Base-by-base conservation (phyloP, 495 filamentous ascomycete species). In the Hypomontagnella monticulosa region DNA sequence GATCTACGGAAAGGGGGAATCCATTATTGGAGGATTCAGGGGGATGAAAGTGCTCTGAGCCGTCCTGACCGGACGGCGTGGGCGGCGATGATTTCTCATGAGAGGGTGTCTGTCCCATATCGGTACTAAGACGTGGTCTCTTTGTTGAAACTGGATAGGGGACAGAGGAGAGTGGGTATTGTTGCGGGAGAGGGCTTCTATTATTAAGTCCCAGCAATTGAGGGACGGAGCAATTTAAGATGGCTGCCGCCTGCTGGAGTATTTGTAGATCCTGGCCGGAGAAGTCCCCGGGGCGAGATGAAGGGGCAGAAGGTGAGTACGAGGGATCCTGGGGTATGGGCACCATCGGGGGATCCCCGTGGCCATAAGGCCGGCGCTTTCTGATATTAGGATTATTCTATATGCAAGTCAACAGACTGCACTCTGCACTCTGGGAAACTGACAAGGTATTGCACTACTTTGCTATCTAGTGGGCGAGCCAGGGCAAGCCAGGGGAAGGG, bases 361-460 rank as follows among this genome's bases (percentile, higher is more conserved):
- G 71, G 73, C 70, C 73, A 67, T 78, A 78, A 62, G 76, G 75
- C 75, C 79, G 79, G 58, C 80, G 78, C 61, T 78, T 81, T 71
- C 75, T 81, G 70, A 79, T 71, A 76, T 77, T 79, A 72, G 67
- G 70, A 71, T 74, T 73, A 73, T 80, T 81, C 79, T 83, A 80
- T 70, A 76, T 70, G 74, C 73, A 52, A 71, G 75, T 81, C 76
- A 81, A 80, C 72, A 70, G 73, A 78, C 78, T 74, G 77, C 71
- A 77, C 71, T 61, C 61, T 70, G 43, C 61, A 57, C 33, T 57
- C 59, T 20, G 15, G 38, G 33, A 27, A 18, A 23, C 61, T 60
- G 63, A 46, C 23, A 61, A 50, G 55, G 69, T 49, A 67, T 67
- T 67, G 60, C 55, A 60, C 64, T 71, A 73, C 70, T 67, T 64